Percentiles rank a stretch among this genome's conserved stretches.
These are phyloP conservation scores for Blastocystis sp. DNA, from an alignment of 352 stramenopile species.

Conservation along the genomic window DNA sequence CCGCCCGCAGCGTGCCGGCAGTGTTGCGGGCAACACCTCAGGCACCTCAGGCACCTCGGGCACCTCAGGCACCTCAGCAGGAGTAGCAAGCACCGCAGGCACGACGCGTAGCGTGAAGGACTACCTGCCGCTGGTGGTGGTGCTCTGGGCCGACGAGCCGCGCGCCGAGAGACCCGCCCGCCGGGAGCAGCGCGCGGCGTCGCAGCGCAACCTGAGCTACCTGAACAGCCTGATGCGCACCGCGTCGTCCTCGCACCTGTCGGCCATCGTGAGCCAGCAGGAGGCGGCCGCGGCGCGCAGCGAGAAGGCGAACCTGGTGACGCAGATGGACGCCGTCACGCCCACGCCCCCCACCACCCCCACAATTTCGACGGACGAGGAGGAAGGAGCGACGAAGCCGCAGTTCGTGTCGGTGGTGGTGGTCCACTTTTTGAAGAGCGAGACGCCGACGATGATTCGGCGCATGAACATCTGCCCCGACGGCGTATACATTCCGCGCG, in stretches of 20 bases:
- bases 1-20: neutral
- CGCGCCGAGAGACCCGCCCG: neutral
- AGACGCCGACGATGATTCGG: constrained; percentile 47
- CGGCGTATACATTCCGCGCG: constrained; percentile 36
- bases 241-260: neutral
- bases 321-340: neutral
- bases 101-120: neutral
- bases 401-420: constrained; percentile 60
- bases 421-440: constrained; percentile 34
- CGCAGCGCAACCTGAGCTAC: neutral
- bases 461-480: constrained; percentile 48
- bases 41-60: neutral
- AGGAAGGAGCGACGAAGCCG: neutral
- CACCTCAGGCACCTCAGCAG: neutral
- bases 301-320: neutral
- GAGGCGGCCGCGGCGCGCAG: neutral
- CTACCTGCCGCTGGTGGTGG: constrained; percentile 23
- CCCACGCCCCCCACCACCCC: neutral
- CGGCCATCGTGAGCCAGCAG: neutral
- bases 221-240: neutral
- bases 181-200: neutral
- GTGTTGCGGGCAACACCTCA: neutral
- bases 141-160: constrained; percentile 32
- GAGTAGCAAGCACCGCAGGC: no score
- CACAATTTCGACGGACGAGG: no score